Conservation (phyloP, 441 rosid genomes). For the Populus hybrid region DNA sequence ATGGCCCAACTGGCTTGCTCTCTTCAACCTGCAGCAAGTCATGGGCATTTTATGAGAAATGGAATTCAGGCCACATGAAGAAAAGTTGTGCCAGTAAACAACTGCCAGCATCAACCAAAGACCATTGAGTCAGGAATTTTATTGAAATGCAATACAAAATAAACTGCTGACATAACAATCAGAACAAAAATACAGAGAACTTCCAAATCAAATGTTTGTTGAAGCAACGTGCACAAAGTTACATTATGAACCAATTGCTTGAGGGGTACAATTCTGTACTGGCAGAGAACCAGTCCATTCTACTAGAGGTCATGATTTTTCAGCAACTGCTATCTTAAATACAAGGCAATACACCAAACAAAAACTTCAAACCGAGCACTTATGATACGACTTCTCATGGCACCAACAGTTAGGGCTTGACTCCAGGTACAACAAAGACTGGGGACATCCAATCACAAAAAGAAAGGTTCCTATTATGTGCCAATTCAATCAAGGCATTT, state of each 20-base stretch:
- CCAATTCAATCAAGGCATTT: background rate
- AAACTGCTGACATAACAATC: background rate
- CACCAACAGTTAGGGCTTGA: background rate
- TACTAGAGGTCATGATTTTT: background rate
- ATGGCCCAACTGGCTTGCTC: slow-evolving; percentile 25
- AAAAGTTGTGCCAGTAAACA: background rate
- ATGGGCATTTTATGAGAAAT: slow-evolving; percentile 10
- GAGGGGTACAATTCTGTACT: background rate
- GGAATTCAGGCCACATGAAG: background rate
- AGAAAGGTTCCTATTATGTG: background rate
- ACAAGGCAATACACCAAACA: background rate
- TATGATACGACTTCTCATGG: background rate
- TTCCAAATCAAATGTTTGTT: background rate
- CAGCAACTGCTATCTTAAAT: background rate
- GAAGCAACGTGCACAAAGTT: background rate
- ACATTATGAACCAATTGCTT: background rate
- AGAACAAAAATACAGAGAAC: background rate
- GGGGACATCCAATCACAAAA: background rate
- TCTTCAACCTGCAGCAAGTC: slow-evolving; percentile 39
- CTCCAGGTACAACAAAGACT: background rate
- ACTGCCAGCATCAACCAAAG: background rate
- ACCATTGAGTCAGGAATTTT: background rate
- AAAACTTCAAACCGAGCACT: background rate
- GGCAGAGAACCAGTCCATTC: background rate
- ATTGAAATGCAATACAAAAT: background rate